phyloP scores from a whole-genome alignment of 345 rosid species.

The Firmiana major region DNA sequence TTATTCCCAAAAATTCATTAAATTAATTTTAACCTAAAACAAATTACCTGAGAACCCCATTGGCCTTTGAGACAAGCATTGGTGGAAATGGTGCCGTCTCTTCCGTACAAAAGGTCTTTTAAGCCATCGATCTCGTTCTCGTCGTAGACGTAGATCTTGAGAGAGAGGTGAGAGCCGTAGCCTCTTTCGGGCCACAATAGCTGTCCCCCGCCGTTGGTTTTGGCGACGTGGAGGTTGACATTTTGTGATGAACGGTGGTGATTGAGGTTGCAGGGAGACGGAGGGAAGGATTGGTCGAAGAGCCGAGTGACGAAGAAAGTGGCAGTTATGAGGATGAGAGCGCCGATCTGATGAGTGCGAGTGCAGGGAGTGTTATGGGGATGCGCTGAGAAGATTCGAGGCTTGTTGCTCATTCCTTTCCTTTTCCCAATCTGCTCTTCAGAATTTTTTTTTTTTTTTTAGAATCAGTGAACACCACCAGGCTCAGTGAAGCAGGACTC shows the following conservation, averaged over 20 bases:
- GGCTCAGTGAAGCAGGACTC: not conserved
- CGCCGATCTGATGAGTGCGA: conserved; percentile 89
- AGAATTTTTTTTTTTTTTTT: not conserved
- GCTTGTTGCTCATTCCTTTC: conserved; percentile 37
- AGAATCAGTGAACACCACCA: not conserved
- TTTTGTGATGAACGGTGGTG: not conserved
- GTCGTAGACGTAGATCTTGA: conserved; percentile 83
- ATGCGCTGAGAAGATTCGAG: conserved; percentile 42
- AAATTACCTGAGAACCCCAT: conserved; percentile 91
- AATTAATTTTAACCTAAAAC: not conserved
- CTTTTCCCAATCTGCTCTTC: not conserved
- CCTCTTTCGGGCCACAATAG: conserved; percentile 63
- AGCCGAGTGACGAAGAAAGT: conserved; percentile 85
- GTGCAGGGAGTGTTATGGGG: conserved; percentile 57
- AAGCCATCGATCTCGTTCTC: conserved; percentile 84
- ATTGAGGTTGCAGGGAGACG: conserved; percentile 33
- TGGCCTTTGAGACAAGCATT: conserved; percentile 77
- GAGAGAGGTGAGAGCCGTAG: conserved; percentile 53
- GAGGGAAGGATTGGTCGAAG: conserved; percentile 51
- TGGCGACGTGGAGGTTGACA: conserved; percentile 15
- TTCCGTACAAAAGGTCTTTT: conserved; percentile 62
- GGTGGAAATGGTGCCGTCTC: conserved; percentile 55
- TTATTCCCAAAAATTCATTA: not conserved
- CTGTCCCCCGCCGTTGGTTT: conserved; percentile 19
- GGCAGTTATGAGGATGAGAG: conserved; percentile 56